Conservation (phyloP, 108 stramenopile species). For the Ochromonas danica region DNA sequence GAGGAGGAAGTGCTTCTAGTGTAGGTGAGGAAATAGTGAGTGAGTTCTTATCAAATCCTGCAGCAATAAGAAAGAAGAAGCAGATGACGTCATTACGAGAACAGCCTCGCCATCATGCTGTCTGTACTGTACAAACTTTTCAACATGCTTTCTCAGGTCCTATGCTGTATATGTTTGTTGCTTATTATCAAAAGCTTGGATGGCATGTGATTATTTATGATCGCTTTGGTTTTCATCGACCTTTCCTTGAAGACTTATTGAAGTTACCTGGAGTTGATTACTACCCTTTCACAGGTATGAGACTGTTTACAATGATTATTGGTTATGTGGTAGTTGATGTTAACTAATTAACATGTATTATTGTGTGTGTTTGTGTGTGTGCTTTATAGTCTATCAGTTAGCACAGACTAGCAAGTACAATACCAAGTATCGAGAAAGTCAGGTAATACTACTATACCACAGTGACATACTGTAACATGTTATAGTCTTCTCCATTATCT, state of each 20-base stretch:
- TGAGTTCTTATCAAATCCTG: neutral
- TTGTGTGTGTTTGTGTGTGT: neutral
- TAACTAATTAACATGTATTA: neutral
- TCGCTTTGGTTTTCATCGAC: constrained; percentile 1
- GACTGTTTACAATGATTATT: neutral
- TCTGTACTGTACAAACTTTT: constrained; percentile 21
- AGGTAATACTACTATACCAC: neutral
- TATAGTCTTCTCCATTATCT: too few species aligned
- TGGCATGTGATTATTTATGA: constrained; percentile 12
- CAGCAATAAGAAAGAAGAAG: neutral
- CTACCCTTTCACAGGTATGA: constrained; percentile 2
- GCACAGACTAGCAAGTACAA: constrained; percentile 1
- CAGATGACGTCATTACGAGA: too few species aligned
- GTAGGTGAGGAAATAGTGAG: neutral
- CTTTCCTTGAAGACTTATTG: neutral
- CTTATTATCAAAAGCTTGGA: constrained; percentile 3
- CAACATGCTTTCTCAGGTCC: neutral
- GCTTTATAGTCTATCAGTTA: neutral
- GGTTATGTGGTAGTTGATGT: neutral
- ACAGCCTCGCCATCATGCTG: neutral
- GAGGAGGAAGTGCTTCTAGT: too few species aligned
- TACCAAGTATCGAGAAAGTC: neutral
- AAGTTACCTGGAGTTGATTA: constrained; percentile 19
- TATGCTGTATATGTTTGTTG: constrained; percentile 9
- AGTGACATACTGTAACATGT: too few species aligned